phyloP scores from a whole-genome alignment of 176 grass and related monocot species.

The Oryza officinalis region DNA sequence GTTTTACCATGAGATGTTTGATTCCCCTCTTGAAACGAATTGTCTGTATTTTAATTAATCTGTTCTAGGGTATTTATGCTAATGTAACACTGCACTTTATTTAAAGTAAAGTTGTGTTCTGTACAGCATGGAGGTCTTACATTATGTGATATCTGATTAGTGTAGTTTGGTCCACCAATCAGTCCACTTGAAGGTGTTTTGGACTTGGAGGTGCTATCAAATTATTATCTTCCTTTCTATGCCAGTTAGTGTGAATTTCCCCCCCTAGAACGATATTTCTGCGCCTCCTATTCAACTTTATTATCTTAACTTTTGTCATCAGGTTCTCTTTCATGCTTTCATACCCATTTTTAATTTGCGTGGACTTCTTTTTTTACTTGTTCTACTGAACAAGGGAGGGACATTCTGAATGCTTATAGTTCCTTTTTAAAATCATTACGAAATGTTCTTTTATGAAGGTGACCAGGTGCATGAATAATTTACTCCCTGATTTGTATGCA shows the following conservation, averaged over 20 bases:
- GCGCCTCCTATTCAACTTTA: not conserved
- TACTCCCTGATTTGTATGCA: conserved; percentile 35
- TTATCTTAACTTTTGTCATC: not conserved
- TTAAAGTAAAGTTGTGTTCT: not conserved
- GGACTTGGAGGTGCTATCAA: no score
- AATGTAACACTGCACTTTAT: conserved; percentile 4
- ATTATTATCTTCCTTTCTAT: not conserved
- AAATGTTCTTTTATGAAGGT: conserved; percentile 5
- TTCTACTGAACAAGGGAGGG: not conserved
- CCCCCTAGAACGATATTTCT: no score
- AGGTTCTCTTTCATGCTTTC: not conserved
- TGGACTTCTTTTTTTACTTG: not conserved
- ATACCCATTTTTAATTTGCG: not conserved
- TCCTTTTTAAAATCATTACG: not conserved
- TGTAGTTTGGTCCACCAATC: conserved; percentile 1
- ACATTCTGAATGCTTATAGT: not conserved
- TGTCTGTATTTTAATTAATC: not conserved
- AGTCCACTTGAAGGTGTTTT: not conserved
- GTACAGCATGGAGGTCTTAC: not conserved
- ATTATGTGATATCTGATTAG: not conserved
- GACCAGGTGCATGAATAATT: not conserved
- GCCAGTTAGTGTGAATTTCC: not conserved
- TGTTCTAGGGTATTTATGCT: not conserved
- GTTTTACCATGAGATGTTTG: not conserved
- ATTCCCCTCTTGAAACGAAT: conserved; percentile 19